Evolutionary conservation across 257 asterid species (phyloP).

Genomic region (Petunia axillaris): DNA sequence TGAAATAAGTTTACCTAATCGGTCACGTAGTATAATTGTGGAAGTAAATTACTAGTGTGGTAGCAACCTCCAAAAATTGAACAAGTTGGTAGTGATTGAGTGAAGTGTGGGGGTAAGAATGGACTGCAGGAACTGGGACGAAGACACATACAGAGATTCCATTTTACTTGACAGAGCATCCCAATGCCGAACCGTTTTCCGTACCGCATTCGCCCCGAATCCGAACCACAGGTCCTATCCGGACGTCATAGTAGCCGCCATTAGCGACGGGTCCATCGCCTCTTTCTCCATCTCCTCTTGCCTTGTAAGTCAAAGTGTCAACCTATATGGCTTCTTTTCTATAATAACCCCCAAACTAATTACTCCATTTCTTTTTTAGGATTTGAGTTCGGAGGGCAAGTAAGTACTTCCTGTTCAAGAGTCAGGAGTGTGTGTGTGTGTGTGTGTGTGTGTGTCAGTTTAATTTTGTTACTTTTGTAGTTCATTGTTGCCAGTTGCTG

Average conservation of each 20-base stretch:
- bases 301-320: constrained; percentile 48
- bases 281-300: constrained; percentile 74
- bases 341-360: neutral
- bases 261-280: constrained; percentile 84
- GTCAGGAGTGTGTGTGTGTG: constrained; percentile 57
- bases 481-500: constrained; percentile 55
- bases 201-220: constrained; percentile 73
- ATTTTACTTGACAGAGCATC: constrained; percentile 65
- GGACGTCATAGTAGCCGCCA: constrained; percentile 68
- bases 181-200: constrained; percentile 73
- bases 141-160: constrained; percentile 67
- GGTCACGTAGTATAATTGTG: too few species aligned
- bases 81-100: too few species aligned
- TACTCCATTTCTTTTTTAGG: neutral
- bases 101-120: constrained; percentile 25
- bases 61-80: too few species aligned
- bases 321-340: neutral
- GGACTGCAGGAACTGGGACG: constrained; percentile 95
- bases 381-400: neutral
- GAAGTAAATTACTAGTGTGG: too few species aligned
- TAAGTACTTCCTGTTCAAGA: constrained; percentile 27
- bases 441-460: constrained; percentile 13
- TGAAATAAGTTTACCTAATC: too few species aligned
- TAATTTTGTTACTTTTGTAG: constrained; percentile 45
- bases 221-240: constrained; percentile 61